phyloP scores from a whole-genome alignment of 1,284 basidiomycete species.

The Tylopilus orsonianus region DNA sequence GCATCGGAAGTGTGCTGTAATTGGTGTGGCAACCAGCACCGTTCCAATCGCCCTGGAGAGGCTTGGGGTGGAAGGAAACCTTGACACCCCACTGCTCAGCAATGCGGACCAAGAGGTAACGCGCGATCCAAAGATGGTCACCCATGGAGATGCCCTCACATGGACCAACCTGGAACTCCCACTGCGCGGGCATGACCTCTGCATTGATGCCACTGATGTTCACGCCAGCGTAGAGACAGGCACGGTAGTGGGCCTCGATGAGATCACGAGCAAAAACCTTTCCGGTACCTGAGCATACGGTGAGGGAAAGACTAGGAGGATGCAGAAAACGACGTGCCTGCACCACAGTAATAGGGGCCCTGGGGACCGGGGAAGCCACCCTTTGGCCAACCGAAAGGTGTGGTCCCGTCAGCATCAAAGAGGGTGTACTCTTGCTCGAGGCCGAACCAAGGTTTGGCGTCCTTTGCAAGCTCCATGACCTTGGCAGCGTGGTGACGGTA shows the following conservation, averaged over 20 bases:
- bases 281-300: constrained; percentile 67
- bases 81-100: constrained; percentile 99
- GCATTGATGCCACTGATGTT: constrained; percentile 99
- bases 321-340: constrained; percentile 56
- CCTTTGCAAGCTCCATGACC: constrained; percentile 89
- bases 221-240: constrained; percentile 95
- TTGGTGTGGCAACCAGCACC: constrained; percentile 98
- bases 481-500: constrained; percentile 89
- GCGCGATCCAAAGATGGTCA: constrained; percentile 97
- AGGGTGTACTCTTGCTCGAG: constrained; percentile 99
- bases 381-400: constrained; percentile 96
- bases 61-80: constrained; percentile 99
- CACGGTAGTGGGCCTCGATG: constrained; percentile 98
- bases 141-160: constrained; percentile 98
- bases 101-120: constrained; percentile 89
- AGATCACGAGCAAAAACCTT: constrained; percentile 99
- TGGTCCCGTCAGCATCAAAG: constrained; percentile 87
- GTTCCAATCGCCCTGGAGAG: constrained; percentile 98
- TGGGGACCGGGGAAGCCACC: constrained; percentile 99
- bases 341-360: constrained; percentile 99
- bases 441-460: constrained; percentile 93
- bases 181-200: constrained; percentile 99
- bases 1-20: constrained; percentile 91
- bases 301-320: constrained; percentile 13
- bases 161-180: constrained; percentile 99